Percentiles rank a stretch among this genome's conserved stretches.
These are phyloP conservation scores for Olyra latifolia DNA, from an alignment of 176 grass and related monocot genomes.

Conservation along the genomic window DNA sequence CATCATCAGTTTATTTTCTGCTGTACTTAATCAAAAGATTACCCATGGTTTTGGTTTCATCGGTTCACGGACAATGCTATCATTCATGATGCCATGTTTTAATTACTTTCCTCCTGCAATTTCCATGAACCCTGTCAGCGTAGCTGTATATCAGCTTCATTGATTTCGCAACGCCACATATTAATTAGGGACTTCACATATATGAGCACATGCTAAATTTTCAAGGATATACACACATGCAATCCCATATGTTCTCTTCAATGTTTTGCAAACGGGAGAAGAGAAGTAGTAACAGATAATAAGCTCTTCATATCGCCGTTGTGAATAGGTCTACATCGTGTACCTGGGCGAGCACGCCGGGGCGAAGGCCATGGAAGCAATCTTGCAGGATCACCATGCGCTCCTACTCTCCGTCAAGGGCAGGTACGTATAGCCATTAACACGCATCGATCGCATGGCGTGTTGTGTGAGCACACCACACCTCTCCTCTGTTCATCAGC, in stretches of 20 bases:
- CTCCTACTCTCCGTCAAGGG: slow-evolving; percentile 75
- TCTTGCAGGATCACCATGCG: slow-evolving; percentile 59
- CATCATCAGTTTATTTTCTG: not conserved
- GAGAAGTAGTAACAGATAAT: not conserved
- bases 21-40: not conserved
- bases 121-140: not conserved
- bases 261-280: not conserved
- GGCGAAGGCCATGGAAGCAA: slow-evolving; percentile 40
- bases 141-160: not conserved
- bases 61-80: not conserved
- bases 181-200: not conserved
- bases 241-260: not conserved
- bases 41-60: not conserved
- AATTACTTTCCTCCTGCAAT: not conserved
- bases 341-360: slow-evolving; percentile 64
- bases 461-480: not conserved
- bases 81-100: not conserved
- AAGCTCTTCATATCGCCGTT: not conserved
- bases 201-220: not conserved
- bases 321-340: slow-evolving; percentile 70
- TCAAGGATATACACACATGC: not conserved
- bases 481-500: not conserved
- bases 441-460: not conserved
- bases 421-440: slow-evolving; percentile 43
- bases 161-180: not conserved